Evolutionary conservation across 2,329 filamentous ascomycete genomes (phyloP).

Genomic region (Cytospora schulzeri): DNA sequence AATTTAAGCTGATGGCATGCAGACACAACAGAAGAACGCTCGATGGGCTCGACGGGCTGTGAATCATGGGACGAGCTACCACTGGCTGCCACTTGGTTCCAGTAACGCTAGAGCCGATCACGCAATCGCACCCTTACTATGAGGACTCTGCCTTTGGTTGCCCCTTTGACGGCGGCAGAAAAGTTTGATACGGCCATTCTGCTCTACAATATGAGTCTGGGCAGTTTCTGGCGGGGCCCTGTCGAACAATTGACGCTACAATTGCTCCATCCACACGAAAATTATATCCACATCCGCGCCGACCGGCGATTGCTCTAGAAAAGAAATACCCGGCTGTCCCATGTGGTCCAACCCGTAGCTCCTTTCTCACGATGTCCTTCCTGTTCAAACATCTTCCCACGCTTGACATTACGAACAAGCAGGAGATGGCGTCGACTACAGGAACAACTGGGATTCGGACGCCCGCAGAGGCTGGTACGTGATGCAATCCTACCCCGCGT

Average conservation of each 20-base stretch:
- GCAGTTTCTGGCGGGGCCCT: slow-evolving; percentile 14
- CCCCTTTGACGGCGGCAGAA: slow-evolving; percentile 17
- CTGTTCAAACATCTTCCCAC: slow-evolving; percentile 35
- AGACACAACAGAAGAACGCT: background rate
- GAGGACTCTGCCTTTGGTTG: slow-evolving; percentile 11
- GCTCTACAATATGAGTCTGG: background rate
- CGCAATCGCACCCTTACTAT: slow-evolving; percentile 27
- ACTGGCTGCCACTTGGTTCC: slow-evolving; percentile 9
- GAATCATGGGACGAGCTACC: slow-evolving; percentile 8
- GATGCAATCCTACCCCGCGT: slow-evolving; percentile 16
- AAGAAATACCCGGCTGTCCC: slow-evolving; percentile 19
- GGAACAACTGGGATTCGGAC: slow-evolving; percentile 49
- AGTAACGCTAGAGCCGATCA: slow-evolving; percentile 26
- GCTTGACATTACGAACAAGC: slow-evolving; percentile 25
- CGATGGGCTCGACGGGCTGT: background rate
- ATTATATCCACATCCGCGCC: slow-evolving; percentile 15
- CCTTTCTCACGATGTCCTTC: slow-evolving; percentile 39
- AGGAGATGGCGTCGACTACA: slow-evolving; percentile 44
- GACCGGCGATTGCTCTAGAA: slow-evolving; percentile 18
- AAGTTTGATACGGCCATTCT: slow-evolving; percentile 22
- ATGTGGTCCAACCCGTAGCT: slow-evolving; percentile 3
- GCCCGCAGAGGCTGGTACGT: slow-evolving; percentile 67
- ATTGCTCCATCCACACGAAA: slow-evolving; percentile 13
- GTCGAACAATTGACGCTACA: slow-evolving; percentile 3
- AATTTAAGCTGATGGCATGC: slow-evolving; percentile 18